Evolutionary conservation across 176 grass and related monocot species (phyloP).

Genomic region (Saccharum spontaneum): DNA sequence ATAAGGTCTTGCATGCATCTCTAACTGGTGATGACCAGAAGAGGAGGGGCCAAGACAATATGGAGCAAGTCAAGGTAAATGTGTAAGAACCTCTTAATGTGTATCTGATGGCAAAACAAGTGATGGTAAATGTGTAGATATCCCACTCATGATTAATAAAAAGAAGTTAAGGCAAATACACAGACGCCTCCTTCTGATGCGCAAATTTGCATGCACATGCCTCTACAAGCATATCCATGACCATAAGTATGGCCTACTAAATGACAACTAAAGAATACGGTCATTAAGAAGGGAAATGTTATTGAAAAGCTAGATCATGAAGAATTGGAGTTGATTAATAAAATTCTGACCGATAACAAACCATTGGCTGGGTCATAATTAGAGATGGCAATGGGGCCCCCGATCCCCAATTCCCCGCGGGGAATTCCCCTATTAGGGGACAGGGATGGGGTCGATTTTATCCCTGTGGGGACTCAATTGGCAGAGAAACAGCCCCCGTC

Average conservation of each 20-base stretch:
- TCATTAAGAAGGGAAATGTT: background rate
- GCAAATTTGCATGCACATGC: background rate
- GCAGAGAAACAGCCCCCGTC: too few relatives aligned
- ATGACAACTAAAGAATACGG: background rate
- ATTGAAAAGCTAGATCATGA: background rate
- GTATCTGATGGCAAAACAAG: background rate
- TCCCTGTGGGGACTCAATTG: too few relatives aligned
- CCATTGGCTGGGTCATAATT: background rate
- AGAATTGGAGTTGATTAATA: background rate
- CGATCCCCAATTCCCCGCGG: too few relatives aligned
- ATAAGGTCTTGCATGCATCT: background rate
- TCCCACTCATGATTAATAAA: background rate
- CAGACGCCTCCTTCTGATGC: background rate
- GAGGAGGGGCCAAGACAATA: background rate
- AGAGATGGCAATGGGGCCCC: too few relatives aligned
- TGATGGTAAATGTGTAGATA: slow-evolving; percentile 15
- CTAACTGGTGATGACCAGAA: background rate
- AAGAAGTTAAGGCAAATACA: slow-evolving; percentile 3
- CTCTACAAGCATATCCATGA: slow-evolving; percentile 14
- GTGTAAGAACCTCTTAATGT: background rate
- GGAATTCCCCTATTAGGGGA: too few relatives aligned
- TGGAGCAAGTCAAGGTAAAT: slow-evolving; percentile 17
- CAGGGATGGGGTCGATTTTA: too few relatives aligned
- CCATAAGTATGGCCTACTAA: background rate
- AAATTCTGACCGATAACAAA: background rate